Base-by-base conservation (phyloP, 805 yeast species). In the Cyberlindnera japonica region DNA sequence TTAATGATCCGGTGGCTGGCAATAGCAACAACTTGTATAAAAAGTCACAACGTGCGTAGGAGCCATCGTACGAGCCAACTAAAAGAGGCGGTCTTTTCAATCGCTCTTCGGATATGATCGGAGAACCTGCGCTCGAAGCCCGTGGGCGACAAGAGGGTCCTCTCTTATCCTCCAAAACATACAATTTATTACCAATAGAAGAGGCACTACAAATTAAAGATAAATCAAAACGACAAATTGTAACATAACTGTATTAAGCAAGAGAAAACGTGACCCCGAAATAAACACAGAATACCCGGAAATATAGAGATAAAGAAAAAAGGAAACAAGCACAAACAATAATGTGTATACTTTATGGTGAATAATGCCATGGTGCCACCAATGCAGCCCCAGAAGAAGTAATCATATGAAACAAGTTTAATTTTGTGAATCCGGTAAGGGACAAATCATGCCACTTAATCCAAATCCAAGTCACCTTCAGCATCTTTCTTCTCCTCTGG, bases 391-490 rank as follows among this genome's bases (percentile, higher is more conserved):
- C n/a, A 6, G 9, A 9, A 12, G 6, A 25, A 25, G 15, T 13
- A 13, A 25, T 6, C 7, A 9, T 12, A 6, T 6, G n/a, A 25
- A 12, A 7, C 9, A 12, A 25, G n/a, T 25, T 25, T 12, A 9
- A 25, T 9, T 12, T 25, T 12, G n/a, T 25, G 28, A 25, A 15
- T 9, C 12, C 8, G 8, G 8, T 22, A 9, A 9, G 24, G 24
- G n/a, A 25, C 28, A 6, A 25, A 15, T 25, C 31, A 8, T 12
- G 19, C 31, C 31, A n/a, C 31, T 40, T 53, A 61, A 45, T 67
- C 72, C 50, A 65, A 47, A 43, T 65, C 64, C 49, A 62, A 60
- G 49, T 65, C 71, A 54, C 65, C 71, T 41, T 65, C 70, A 35
- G 62, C 65, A 49, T 64, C 67, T 34, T 59, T 51, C 50, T 47